Base-by-base conservation (phyloP, 2,329 filamentous ascomycete species). In the Microsporum canis region DNA sequence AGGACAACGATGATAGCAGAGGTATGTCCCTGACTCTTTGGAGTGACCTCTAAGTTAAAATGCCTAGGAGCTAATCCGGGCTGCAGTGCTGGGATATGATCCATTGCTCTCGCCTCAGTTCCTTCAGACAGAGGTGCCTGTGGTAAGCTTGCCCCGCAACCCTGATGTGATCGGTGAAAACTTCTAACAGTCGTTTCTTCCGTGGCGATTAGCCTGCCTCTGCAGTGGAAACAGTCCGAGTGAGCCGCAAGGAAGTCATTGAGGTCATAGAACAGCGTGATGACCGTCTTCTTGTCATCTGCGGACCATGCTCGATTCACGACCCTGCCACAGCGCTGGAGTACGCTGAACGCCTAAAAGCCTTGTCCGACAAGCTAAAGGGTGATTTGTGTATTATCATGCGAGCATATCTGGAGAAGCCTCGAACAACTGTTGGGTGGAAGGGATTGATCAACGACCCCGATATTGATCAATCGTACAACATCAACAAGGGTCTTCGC, bases 401-500 rank as follows among this genome's bases (percentile, higher is more conserved):
- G 94, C 88, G 94, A 68, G 89, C 90, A 65, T 99, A 99, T 83
- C 85, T 99, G 63, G 94, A 99, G 82, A 99, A 99, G 82, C 94
- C 94, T 27, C 86, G 94, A 66, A 99, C 94, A 33, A 99, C 94
- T 0, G 90, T 99, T 33, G 94, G 94, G 68, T 99, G 94, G 94
- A 99, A 99, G 80, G 94, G 94, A 57, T 80, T 99, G 69, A 95
- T 99, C 79, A 97, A 99, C 74, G 94, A 99, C 76, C 94, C 94
- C 1, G 92, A 97, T 71, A 95, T 99, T 72, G 91, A 97, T 76
- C 92, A 96, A 75, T 94, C 88, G 76, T 97, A 96, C 87, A 86
- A 96, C 78, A 97, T 99, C 79, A 97, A 97, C 82, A 97, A 97
- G 81, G 94, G 94, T 23, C 77, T 99, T 70, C 85, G 89, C 58